phyloP scores from a whole-genome alignment of 768 basidiomycete genomes.

The Cystofilobasidium macerans region DNA sequence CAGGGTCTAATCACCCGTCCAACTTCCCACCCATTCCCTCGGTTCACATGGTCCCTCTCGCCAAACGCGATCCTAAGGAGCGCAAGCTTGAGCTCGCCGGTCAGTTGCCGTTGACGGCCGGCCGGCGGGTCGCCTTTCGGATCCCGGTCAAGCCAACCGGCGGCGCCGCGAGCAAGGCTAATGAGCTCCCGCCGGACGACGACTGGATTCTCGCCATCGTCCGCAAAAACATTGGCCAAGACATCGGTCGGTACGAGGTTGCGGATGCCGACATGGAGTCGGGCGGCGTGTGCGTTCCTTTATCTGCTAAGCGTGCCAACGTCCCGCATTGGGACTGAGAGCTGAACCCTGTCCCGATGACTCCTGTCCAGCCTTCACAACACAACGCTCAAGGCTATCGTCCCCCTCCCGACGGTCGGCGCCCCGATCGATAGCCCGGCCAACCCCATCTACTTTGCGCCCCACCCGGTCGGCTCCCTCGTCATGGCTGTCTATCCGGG shows the following conservation, averaged over 20 bases:
- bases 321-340: neutral
- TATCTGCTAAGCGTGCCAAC: neutral
- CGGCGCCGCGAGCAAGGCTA: neutral
- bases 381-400: conserved; percentile 40
- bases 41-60: neutral
- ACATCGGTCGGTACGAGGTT: conserved; percentile 40
- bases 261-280: conserved; percentile 39
- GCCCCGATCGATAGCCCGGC: conserved; percentile 31
- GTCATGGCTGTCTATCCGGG: conserved; percentile 42
- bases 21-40: neutral
- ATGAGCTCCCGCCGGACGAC: conserved; percentile 27
- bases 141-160: conserved; percentile 28
- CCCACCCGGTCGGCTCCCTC: conserved; percentile 32
- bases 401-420: conserved; percentile 40
- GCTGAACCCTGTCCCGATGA: neutral
- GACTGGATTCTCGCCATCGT: conserved; percentile 42
- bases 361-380: conserved; percentile 32
- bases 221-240: conserved; percentile 33
- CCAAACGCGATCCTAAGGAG: conserved; percentile 1
- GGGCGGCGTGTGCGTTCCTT: conserved; percentile 7
- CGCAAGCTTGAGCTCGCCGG: conserved; percentile 26
- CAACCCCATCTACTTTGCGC: conserved; percentile 36
- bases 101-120: conserved; percentile 39
- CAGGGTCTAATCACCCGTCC: neutral
- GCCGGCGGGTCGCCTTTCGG: conserved; percentile 39